These are phyloP conservation scores for Populus hybrid DNA, from an alignment of 441 rosid genomes.

Conservation along the genomic window DNA sequence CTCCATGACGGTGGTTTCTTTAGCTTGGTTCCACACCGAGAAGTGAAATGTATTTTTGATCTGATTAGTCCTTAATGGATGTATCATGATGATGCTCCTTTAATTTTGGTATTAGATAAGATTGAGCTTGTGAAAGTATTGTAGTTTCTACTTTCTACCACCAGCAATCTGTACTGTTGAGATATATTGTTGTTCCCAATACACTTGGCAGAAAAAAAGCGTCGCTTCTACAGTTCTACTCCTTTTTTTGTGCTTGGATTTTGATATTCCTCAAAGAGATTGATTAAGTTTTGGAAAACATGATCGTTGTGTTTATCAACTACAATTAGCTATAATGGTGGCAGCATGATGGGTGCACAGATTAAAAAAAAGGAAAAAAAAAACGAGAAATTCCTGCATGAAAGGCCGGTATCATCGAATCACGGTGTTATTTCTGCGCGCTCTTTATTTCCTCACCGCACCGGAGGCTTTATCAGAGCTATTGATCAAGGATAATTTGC, in stretches of 20 bases:
- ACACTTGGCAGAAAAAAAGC: background rate
- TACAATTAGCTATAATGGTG: background rate
- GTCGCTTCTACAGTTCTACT: background rate
- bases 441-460: too few relatives aligned
- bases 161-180: background rate
- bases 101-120: slow-evolving; percentile 7
- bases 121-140: background rate
- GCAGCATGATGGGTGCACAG: background rate
- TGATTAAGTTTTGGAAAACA: background rate
- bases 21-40: background rate
- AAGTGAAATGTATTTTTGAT: background rate
- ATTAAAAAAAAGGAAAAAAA: too few relatives aligned
- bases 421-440: too few relatives aligned
- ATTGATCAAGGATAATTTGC: too few relatives aligned
- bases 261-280: background rate
- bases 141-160: background rate
- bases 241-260: background rate
- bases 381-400: too few relatives aligned
- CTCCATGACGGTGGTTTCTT: background rate
- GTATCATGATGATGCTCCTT: background rate
- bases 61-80: background rate
- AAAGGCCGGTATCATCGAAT: too few relatives aligned
- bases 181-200: background rate
- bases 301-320: background rate
- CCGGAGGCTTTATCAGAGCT: too few relatives aligned